Conservation (phyloP, 306 rosid species). For the Spatholobus suberectus region DNA sequence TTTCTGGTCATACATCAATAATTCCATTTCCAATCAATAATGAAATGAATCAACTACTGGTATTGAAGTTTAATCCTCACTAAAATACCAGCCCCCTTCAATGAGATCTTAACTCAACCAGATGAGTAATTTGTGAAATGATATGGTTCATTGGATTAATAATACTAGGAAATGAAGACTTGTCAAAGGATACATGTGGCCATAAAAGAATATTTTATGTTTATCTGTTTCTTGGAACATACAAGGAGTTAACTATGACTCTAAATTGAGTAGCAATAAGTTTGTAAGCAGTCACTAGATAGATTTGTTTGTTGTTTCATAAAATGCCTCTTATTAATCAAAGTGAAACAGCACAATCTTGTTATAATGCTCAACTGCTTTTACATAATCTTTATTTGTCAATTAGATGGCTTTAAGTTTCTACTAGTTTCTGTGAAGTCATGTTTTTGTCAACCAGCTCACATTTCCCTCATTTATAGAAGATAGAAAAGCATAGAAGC, state of each 20-base stretch:
- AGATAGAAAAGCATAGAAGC: not conserved
- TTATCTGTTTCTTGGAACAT: not conserved
- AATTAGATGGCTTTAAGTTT: not conserved
- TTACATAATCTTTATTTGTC: not conserved
- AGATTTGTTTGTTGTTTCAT: not conserved
- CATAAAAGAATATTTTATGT: not conserved
- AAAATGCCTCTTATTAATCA: not conserved
- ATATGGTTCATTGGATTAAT: not conserved
- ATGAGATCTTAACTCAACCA: not conserved
- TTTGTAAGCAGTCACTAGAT: not conserved
- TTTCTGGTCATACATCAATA: not conserved
- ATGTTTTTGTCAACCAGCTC: not conserved
- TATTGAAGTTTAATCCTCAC: not conserved
- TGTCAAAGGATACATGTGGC: not conserved
- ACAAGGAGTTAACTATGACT: not conserved
- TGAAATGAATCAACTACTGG: not conserved
- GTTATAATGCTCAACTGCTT: not conserved
- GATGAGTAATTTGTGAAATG: not conserved
- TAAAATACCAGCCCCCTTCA: not conserved
- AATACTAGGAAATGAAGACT: not conserved
- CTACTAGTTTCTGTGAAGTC: not conserved
- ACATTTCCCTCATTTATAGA: not conserved
- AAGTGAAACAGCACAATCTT: not conserved
- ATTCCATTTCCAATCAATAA: not conserved
- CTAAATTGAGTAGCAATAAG: not conserved